These are phyloP conservation scores for Lodderomyces beijingensis DNA, from an alignment of 1,139 yeast genomes.

Conservation along the genomic window DNA sequence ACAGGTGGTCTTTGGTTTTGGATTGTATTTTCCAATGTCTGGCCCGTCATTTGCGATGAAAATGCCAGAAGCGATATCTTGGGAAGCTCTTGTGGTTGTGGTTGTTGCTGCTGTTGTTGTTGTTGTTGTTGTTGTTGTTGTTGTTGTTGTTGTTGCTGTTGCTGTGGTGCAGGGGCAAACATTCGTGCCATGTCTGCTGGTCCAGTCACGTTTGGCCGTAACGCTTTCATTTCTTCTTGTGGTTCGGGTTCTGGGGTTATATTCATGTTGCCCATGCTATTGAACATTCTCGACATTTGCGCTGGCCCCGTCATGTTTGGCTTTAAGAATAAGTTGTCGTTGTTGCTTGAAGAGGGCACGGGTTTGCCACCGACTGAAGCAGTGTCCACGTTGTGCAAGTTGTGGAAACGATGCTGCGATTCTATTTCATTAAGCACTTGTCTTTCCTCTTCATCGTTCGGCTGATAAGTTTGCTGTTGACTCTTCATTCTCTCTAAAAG, in stretches of 20 bases:
- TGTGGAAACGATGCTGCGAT: conserved; percentile 62
- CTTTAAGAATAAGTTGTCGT: conserved; percentile 20
- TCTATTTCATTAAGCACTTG: conserved; percentile 65
- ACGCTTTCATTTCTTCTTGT: conserved; percentile 19
- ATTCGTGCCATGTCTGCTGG: conserved; percentile 37
- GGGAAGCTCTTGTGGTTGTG: conserved; percentile 15
- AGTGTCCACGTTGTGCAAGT: conserved; percentile 59
- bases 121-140: conserved; percentile 6
- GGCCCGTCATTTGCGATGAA: conserved; percentile 44
- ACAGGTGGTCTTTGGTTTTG: conserved; percentile 27
- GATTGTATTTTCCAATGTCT: conserved; percentile 35
- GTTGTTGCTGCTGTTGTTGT: conserved; percentile 4
- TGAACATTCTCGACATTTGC: conserved; percentile 28
- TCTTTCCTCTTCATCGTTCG: conserved; percentile 41
- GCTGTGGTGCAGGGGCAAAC: conserved; percentile 20
- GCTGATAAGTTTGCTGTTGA: conserved; percentile 13
- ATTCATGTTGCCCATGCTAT: conserved; percentile 10
- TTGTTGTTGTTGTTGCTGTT: conserved; percentile 1
- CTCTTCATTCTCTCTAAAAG: conserved; percentile 42
- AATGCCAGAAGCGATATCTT: conserved; percentile 37
- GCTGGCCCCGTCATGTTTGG: conserved; percentile 58
- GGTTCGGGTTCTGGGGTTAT: conserved; percentile 1
- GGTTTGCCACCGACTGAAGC: conserved; percentile 59
- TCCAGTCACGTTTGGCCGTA: conserved; percentile 36
- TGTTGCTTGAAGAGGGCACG: conserved; percentile 16